Evolutionary conservation across 106 monocot genomes (phyloP), one percentile per base, ranked within the genome.

Genomic region (Platanthera zijinensis): DNA sequence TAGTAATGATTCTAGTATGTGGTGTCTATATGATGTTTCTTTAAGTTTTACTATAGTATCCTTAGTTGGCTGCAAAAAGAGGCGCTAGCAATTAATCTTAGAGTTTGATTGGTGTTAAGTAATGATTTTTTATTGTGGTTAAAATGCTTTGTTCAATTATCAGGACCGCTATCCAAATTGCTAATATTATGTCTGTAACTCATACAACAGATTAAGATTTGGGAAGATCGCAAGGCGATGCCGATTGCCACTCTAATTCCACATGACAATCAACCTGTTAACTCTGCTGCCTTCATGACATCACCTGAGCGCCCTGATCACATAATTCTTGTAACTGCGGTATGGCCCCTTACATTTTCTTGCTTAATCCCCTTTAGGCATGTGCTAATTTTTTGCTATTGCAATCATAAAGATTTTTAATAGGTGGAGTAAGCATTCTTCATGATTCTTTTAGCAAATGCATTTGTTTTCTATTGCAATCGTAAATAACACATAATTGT

Each of bases 201-300:
- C 8, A 19, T 72, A 21, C 47, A 28, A 76, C 94, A 99, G 99
- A 85, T 99, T 56, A 99, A 94, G 82, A 92, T 99, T 57, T 99
- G 99, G 99, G 94, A 99, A 52, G 99, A 99, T 74, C 91, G 90
- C 49, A 94, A 79, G 56, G 46, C 77, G 57, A 79, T 69, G 10
- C 90, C 94, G 5, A 86, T 92, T 50, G 82, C 73, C 52, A 81
- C 76, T 8, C 51, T 99, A 66, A 92, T 73, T 70, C 94, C 99
- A 30, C 99, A 99, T 90, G 94, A 95, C 75, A 88, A 90, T 48
- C 87, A 94, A 49, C 84, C 99, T 78, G 92, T 99, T 76, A 88
- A 85, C 77, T 94, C 85, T 30, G 99, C 89, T 71, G 82, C 90
- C 30, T 99, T 99, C 78, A 83, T 99, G 80, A 92, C 90, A 49